These are phyloP conservation scores for Candida alai DNA, from an alignment of 805 yeast species.

Conservation along the genomic window DNA sequence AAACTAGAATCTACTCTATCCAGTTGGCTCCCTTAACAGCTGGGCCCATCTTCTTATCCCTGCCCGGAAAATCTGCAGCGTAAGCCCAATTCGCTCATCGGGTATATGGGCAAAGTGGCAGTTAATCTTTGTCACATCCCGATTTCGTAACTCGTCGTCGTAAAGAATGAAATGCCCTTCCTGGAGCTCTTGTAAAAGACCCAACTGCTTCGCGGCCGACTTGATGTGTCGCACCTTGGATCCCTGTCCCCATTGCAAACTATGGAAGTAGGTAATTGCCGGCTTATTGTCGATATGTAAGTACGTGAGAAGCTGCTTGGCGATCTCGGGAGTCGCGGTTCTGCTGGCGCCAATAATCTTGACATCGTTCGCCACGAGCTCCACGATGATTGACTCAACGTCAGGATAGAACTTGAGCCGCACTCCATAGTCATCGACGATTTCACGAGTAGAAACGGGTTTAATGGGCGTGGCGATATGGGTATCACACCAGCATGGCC, in stretches of 20 bases:
- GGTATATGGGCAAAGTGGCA: conserved; percentile 65
- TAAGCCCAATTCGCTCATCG: conserved; percentile 54
- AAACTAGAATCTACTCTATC: background rate
- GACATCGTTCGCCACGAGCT: conserved; percentile 45
- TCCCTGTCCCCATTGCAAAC: conserved; percentile 67
- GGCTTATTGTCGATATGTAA: conserved; percentile 53
- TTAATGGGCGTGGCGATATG: conserved; percentile 58
- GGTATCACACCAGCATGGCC: conserved; percentile 86
- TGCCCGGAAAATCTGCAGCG: conserved; percentile 47
- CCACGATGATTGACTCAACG: conserved; percentile 58
- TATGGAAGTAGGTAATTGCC: conserved; percentile 50
- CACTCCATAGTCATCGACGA: conserved; percentile 54
- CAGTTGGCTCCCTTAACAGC: background rate
- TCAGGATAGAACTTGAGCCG: conserved; percentile 60
- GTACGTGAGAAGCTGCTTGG: conserved; percentile 54
- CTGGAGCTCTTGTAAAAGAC: conserved; percentile 45
- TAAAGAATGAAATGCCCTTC: conserved; percentile 45
- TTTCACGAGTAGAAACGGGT: conserved; percentile 26
- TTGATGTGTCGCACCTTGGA: conserved; percentile 56
- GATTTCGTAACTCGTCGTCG: conserved; percentile 78
- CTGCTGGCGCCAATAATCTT: conserved; percentile 70
- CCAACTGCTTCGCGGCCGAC: conserved; percentile 44
- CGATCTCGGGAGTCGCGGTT: conserved; percentile 77
- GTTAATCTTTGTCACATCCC: conserved; percentile 68
- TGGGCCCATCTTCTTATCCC: conserved; percentile 3